A percentile compares a stretch with the other conserved stretches of the same genome.
Conservation (phyloP, 768 basidiomycete genomes). For the Mrakia gelida region DNA sequence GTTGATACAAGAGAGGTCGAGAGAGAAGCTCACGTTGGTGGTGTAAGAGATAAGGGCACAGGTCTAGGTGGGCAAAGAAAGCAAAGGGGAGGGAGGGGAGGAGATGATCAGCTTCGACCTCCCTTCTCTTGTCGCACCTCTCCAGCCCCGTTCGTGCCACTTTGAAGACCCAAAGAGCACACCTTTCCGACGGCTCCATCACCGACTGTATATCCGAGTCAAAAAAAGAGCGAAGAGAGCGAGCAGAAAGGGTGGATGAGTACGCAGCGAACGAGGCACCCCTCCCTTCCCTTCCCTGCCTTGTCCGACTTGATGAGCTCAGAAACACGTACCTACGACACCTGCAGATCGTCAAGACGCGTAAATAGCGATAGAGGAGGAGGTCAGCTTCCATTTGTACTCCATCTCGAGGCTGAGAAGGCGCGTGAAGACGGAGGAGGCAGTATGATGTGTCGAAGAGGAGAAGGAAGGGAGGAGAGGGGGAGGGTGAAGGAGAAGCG, state of each 20-base stretch:
- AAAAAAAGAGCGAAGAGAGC: neutral
- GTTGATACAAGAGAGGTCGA: neutral
- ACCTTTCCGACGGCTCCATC: conserved; percentile 47
- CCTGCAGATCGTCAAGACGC: too few relatives aligned
- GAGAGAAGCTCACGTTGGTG: conserved; percentile 57
- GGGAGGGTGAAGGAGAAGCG: too few relatives aligned
- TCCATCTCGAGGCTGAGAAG: too few relatives aligned
- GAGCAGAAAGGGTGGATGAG: neutral
- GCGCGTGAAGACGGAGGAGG: too few relatives aligned
- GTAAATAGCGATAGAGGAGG: too few relatives aligned
- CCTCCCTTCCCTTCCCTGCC: too few relatives aligned
- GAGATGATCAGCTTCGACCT: conserved; percentile 1
- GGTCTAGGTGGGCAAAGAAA: conserved; percentile 53
- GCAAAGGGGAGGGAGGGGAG: neutral
- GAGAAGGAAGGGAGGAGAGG: too few relatives aligned
- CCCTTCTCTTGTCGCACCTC: neutral
- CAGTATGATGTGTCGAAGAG: neutral
- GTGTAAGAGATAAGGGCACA: conserved; percentile 95
- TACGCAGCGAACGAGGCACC: neutral
- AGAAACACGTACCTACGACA: too few relatives aligned
- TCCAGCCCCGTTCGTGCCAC: neutral
- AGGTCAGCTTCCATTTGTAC: too few relatives aligned
- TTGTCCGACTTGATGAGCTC: too few relatives aligned
- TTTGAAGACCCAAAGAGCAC: neutral
- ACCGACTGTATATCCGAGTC: conserved; percentile 37